Evolutionary conservation across 2,329 filamentous ascomycete species (phyloP), one percentile per base, ranked within the genome.

Genomic region (Diaporthe australafricana): DNA sequence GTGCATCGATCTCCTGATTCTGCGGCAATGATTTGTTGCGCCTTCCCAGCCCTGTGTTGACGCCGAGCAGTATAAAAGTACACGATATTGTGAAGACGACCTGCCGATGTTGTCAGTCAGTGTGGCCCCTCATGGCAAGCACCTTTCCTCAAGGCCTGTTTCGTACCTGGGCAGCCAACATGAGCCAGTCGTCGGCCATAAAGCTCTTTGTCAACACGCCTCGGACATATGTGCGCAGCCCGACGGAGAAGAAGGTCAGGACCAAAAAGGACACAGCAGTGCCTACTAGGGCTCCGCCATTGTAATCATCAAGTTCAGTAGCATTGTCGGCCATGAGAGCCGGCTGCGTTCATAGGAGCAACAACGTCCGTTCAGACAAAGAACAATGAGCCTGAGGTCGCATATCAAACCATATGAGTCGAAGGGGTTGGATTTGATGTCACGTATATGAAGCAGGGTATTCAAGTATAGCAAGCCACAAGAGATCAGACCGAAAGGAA

Each of bases 121-220:
- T 38, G 22, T 17, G 38, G 25, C 16, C 12, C 40, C n/a, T n/a
- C 9, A 17, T 67, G 69, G 1, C 7, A 32, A 63, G 12, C 12
- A 69, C 25, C 75, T 55, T 75, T 55, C 14, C 66, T 52, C 14
- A 5, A 17, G 35, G 16, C 16, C 38, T 7, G 40, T 25, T 20
- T 71, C 80, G 9, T 78, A 87, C 85, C 80, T 86, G 86, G 38
- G 83, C 82, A 71, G 83, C 75, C 53, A 88, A 74, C 86, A 88
- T 88, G 73, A 88, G 79, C 85, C 86, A 88, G 79, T 88, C 87
- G 77, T 88, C 87, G n/a, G 79, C 73, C 75, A 85, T 81, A 70
- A 87, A 86, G 66, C 79, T 79, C 47, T 83, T 85, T 73, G 83
- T 86, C 74, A 87, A 76, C 27, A 82, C 78, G 6, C 78, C 78